phyloP scores from a whole-genome alignment of 2,329 filamentous ascomycete genomes.

The Coniochaeta sp. region DNA sequence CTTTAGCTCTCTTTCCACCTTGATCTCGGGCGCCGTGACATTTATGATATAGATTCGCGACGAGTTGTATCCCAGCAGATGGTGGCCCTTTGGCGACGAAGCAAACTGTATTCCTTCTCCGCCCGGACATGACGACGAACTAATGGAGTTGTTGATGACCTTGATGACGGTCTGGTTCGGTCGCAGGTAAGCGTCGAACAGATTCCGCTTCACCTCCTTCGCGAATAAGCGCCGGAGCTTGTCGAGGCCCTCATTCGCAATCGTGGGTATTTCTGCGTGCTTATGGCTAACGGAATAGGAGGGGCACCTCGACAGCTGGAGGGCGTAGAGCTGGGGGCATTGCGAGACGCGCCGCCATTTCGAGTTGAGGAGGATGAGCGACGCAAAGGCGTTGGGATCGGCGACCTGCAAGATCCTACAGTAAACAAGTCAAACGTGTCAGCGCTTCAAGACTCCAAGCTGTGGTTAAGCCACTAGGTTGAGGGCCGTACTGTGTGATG shows the following conservation, averaged over 20 bases:
- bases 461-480: neutral
- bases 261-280: constrained; percentile 18
- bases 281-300: constrained; percentile 48
- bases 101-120: constrained; percentile 83
- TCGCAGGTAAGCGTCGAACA: constrained; percentile 69
- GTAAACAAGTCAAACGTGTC: neutral
- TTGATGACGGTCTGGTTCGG: constrained; percentile 67
- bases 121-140: constrained; percentile 73
- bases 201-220: constrained; percentile 65
- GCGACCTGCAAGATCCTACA: constrained; percentile 53
- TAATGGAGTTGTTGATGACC: constrained; percentile 76
- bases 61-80: constrained; percentile 76
- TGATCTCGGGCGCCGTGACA: constrained; percentile 49
- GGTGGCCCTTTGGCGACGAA: constrained; percentile 67
- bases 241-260: constrained; percentile 44
- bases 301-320: constrained; percentile 55
- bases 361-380: constrained; percentile 56
- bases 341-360: constrained; percentile 61
- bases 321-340: constrained; percentile 54
- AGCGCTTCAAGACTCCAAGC: neutral
- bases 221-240: constrained; percentile 59
- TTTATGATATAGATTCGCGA: constrained; percentile 77
- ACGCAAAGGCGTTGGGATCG: constrained; percentile 59
- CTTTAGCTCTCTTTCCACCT: constrained; percentile 71
- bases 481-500: constrained; percentile 53